Conservation (phyloP, 1,139 yeast genomes). For the Casaregolazyma lundiana region DNA sequence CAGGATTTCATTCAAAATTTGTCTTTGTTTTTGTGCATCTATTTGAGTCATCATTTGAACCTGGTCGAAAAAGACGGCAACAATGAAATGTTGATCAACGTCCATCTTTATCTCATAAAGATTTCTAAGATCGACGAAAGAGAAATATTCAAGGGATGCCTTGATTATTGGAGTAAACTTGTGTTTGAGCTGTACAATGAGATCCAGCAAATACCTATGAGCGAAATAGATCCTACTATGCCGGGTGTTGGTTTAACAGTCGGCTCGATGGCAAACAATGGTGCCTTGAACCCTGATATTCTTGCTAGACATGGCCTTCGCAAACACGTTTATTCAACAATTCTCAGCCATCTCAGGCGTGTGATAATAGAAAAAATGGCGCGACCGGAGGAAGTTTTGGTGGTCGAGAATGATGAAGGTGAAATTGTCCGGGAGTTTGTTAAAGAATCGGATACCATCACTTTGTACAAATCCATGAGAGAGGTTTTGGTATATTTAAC, state of each 20-base stretch:
- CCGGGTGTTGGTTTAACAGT: slow-evolving; percentile 26
- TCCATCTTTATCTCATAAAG: slow-evolving; percentile 78
- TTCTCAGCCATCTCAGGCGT: slow-evolving; percentile 76
- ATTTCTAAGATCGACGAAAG: slow-evolving; percentile 91
- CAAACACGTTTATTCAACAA: slow-evolving; percentile 71
- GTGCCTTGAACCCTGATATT: slow-evolving; percentile 82
- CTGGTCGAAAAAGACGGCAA: slow-evolving; percentile 65
- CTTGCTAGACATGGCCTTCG: slow-evolving; percentile 75
- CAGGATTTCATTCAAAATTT: slow-evolving; percentile 94
- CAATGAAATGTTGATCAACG: slow-evolving; percentile 58
- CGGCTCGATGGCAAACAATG: slow-evolving; percentile 48
- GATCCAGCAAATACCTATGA: slow-evolving; percentile 71
- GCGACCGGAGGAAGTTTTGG: slow-evolving; percentile 93
- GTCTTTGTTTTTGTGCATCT: slow-evolving; percentile 88
- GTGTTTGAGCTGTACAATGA: slow-evolving; percentile 80
- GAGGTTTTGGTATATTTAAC: slow-evolving; percentile 93
- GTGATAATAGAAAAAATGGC: slow-evolving; percentile 97
- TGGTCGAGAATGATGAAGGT: slow-evolving; percentile 98
- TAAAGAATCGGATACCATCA: slow-evolving; percentile 94
- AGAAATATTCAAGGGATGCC: slow-evolving; percentile 88
- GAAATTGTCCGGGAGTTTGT: slow-evolving; percentile 97
- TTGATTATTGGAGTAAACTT: slow-evolving; percentile 88
- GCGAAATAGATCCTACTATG: slow-evolving; percentile 68
- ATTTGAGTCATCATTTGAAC: slow-evolving; percentile 67
- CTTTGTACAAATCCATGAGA: slow-evolving; percentile 89